phyloP scores from a whole-genome alignment of 2,329 filamentous ascomycete genomes.

The Phialocephala sp. region DNA sequence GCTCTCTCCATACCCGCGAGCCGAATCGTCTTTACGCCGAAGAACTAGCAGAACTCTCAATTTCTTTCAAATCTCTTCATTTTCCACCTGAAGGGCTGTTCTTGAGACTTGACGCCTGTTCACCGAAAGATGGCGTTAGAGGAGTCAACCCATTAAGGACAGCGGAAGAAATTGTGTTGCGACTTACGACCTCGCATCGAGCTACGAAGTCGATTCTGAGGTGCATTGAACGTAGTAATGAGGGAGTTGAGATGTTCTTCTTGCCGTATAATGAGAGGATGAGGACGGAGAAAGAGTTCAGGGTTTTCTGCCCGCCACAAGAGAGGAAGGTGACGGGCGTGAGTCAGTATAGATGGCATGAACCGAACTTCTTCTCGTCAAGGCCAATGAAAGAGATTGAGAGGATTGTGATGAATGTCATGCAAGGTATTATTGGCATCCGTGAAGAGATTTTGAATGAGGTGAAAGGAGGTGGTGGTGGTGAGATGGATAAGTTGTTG shows the following conservation, averaged over 20 bases:
- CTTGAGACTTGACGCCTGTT: constrained; percentile 50
- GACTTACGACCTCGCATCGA: constrained; percentile 47
- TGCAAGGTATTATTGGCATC: constrained; percentile 31
- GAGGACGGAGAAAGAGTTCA: constrained; percentile 47
- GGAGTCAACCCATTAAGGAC: constrained; percentile 31
- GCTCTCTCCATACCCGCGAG: constrained; percentile 42
- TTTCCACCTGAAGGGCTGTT: constrained; percentile 49
- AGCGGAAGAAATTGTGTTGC: constrained; percentile 44
- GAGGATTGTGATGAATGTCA: constrained; percentile 31
- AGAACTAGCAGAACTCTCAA: constrained; percentile 43
- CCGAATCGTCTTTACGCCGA: constrained; percentile 44
- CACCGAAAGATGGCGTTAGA: constrained; percentile 49
- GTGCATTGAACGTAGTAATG: constrained; percentile 35
- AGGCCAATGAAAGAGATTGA: constrained; percentile 19
- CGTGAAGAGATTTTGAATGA: constrained; percentile 39
- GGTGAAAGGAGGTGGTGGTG: constrained; percentile 18
- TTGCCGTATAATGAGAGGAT: constrained; percentile 50
- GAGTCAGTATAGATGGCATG: constrained; percentile 51
- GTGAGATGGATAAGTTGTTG: constrained; percentile 37
- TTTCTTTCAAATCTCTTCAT: constrained; percentile 33
- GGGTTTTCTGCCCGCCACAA: constrained; percentile 50
- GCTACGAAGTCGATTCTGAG: constrained; percentile 45
- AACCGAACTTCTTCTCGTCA: constrained; percentile 41
- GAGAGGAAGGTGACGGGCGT: constrained; percentile 44
- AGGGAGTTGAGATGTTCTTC: constrained; percentile 44